A percentile compares a stretch with the other conserved stretches of the same genome.
Conservation (phyloP, 2,329 filamentous ascomycete species). For the Ceratocystis harringtonii region DNA sequence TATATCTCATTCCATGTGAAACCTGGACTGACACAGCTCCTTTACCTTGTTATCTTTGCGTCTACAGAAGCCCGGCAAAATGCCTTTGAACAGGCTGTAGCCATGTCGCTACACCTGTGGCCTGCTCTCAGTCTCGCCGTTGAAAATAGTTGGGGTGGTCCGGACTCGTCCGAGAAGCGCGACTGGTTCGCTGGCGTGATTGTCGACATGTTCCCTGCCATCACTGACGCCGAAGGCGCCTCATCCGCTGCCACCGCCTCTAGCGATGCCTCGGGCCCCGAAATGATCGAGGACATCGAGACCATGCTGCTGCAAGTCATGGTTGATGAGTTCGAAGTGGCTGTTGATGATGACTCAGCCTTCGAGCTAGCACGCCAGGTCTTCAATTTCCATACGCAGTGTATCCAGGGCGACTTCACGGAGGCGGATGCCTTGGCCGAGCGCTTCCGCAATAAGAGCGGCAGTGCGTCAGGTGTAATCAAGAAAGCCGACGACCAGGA, state of each 20-base stretch:
- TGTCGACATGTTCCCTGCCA: constrained; percentile 62
- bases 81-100: constrained; percentile 74
- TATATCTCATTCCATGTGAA: not conserved
- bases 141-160: constrained; percentile 74
- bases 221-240: constrained; percentile 30
- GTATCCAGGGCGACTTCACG: constrained; percentile 49
- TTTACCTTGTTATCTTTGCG: not conserved
- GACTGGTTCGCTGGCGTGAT: constrained; percentile 92
- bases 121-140: constrained; percentile 75
- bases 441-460: constrained; percentile 47
- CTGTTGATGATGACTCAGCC: constrained; percentile 78
- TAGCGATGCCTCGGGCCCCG: constrained; percentile 18
- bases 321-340: constrained; percentile 89
- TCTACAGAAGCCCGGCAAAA: constrained; percentile 38
- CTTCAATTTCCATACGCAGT: constrained; percentile 49
- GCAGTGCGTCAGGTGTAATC: constrained; percentile 30
- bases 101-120: constrained; percentile 76
- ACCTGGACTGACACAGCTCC: constrained; percentile 15
- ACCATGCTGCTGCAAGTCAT: constrained; percentile 76
- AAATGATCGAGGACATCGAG: constrained; percentile 65
- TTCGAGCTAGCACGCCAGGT: constrained; percentile 60
- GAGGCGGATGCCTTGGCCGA: constrained; percentile 48
- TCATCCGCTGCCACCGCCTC: constrained; percentile 21
- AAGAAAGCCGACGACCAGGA: constrained; percentile 40
- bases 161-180: constrained; percentile 69